Base-by-base conservation (phyloP, 805 yeast genomes). In the Torulaspora indica region DNA sequence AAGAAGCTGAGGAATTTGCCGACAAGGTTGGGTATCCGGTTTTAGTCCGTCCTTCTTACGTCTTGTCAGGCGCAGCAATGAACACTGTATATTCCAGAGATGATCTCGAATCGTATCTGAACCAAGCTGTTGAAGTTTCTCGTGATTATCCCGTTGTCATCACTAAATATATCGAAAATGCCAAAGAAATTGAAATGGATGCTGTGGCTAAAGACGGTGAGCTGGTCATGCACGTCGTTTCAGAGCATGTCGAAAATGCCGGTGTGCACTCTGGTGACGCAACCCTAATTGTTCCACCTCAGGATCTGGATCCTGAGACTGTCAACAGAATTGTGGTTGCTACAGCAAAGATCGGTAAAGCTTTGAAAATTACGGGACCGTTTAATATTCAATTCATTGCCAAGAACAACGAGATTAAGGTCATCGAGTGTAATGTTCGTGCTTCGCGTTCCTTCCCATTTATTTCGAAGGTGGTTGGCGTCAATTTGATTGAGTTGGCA, bases 201-300 rank as follows among this genome's bases (percentile, higher is more conserved):
- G 98, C 96, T 38, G 98, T 91, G 61, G 98, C 98, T 33, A 79
- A 78, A 66, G 86, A 91, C 61, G 98, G 98, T 69, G 80, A 89
- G 68, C 75, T 91, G 71, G 78, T 93, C 57, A 87, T 91, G 89
- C 98, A 91, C 67, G 98, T 89, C 64, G 96, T 91, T 47, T 88
- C 96, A 44, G 98, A 93, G 71, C 98, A 91, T 67, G 96, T 93
- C 54, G 98, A 91, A 73, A 91, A 91, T 64, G 98, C 98, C 22
- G 98, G 98, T 78, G 96, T 91, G 35, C 98, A 91, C 70, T 91
- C 98, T 41, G 98, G 98, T 76, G 98, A 91, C 70, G 98, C 98
- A 49, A 93, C 98, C 38, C 73, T 91, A 61, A 85, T 91, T 66
- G 95, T 91, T 47, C 98, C 98, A 43, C 96, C 97, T 40, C 97